Evolutionary conservation across 2,329 filamentous ascomycete species (phyloP).

Genomic region (Hypocreales sp.): DNA sequence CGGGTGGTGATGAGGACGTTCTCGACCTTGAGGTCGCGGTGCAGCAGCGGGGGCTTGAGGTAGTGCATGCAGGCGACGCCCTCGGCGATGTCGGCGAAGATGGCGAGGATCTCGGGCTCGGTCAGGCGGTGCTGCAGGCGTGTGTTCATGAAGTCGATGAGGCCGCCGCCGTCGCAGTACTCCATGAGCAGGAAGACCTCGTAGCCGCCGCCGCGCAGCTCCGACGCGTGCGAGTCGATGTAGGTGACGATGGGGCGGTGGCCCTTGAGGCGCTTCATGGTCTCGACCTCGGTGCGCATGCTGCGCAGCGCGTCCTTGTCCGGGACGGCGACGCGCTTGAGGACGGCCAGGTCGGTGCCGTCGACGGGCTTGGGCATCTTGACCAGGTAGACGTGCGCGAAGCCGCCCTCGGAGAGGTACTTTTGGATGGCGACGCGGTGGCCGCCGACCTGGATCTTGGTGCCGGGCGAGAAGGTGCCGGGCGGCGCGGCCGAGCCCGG

Average conservation of each 20-base stretch:
- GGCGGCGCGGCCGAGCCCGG: conserved; percentile 36
- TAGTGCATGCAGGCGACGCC: conserved; percentile 99
- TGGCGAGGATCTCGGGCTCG: conserved; percentile 92
- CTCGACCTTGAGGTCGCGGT: conserved; percentile 93
- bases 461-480: conserved; percentile 83
- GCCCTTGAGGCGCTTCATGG: conserved; percentile 98
- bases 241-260: conserved; percentile 95
- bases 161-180: conserved; percentile 81
- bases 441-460: conserved; percentile 88
- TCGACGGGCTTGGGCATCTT: conserved; percentile 64
- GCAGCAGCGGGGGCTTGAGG: conserved; percentile 79
- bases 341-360: conserved; percentile 66
- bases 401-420: conserved; percentile 95
- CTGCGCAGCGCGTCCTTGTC: conserved; percentile 88
- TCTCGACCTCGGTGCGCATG: conserved; percentile 98
- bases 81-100: conserved; percentile 91
- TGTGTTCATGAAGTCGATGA: conserved; percentile 99
- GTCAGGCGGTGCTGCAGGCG: conserved; percentile 89
- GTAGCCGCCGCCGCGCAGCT: conserved; percentile 82
- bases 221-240: conserved; percentile 94
- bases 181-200: conserved; percentile 99
- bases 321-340: conserved; percentile 91
- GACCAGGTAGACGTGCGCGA: conserved; percentile 96
- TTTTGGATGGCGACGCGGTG: conserved; percentile 91
- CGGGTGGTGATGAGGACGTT: conserved; percentile 78